These are phyloP conservation scores for Suhomyces guaymorum DNA, from an alignment of 1,139 yeast genomes.

Conservation along the genomic window DNA sequence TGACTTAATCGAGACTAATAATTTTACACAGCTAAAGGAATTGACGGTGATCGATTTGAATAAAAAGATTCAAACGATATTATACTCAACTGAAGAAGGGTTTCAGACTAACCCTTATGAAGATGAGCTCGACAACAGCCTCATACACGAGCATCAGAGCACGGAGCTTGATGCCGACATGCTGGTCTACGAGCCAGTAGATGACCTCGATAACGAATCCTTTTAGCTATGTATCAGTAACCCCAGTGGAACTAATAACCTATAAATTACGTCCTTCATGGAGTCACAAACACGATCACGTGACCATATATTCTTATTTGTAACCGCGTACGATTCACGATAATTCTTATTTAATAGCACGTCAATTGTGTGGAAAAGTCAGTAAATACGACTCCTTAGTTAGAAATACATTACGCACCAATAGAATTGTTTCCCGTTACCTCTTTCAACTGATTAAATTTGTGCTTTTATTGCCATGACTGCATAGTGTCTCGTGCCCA, in stretches of 20 bases:
- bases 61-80: constrained; percentile 66
- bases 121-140: constrained; percentile 9
- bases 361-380: too few relatives aligned
- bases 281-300: constrained; percentile 1
- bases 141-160: constrained; percentile 2
- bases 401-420: too few relatives aligned
- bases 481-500: constrained; percentile 7
- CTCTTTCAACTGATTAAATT: not conserved
- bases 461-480: constrained; percentile 1
- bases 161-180: constrained; percentile 10
- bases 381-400: too few relatives aligned
- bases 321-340: too few relatives aligned
- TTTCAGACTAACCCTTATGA: constrained; percentile 40
- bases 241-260: not conserved
- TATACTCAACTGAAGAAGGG: constrained; percentile 83
- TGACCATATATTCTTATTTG: too few relatives aligned
- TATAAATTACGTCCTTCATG: too few relatives aligned
- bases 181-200: constrained; percentile 8
- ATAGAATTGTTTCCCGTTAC: too few relatives aligned
- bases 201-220: constrained; percentile 12
- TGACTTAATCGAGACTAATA: constrained; percentile 37
- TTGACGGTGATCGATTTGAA: constrained; percentile 45
- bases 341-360: too few relatives aligned
- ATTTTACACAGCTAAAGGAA: constrained; percentile 29
- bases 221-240: constrained; percentile 9